Percentiles rank a stretch among this genome's conserved stretches.
Evolutionary conservation across 148 eudicot species (phyloP).

Genomic region (Pharnaceum exiguum): DNA sequence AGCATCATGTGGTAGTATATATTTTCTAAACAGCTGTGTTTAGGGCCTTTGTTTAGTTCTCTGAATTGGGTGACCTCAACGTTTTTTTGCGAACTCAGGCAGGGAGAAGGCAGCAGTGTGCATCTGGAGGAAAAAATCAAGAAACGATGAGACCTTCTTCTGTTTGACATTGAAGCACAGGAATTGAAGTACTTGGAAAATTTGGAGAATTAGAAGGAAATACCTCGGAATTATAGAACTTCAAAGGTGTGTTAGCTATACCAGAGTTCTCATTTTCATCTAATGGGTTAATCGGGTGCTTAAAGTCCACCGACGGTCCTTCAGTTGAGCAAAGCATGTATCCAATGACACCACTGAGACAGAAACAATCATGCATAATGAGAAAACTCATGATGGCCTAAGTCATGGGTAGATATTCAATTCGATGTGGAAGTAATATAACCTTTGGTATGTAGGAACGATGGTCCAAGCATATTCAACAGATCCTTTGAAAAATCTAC

Average conservation of each 20-base stretch:
- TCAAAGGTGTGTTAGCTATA: slow-evolving; percentile 24
- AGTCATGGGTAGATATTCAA: too few relatives aligned
- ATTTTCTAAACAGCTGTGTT: too few relatives aligned
- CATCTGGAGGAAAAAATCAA: slow-evolving; percentile 2
- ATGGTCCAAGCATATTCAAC: slow-evolving; percentile 35
- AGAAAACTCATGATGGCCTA: too few relatives aligned
- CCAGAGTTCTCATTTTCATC: slow-evolving; percentile 17
- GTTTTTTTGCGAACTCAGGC: slow-evolving; percentile 3
- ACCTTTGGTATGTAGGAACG: slow-evolving; percentile 32
- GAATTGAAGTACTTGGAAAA: too few relatives aligned
- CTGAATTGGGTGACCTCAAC: not conserved
- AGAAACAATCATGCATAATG: not conserved
- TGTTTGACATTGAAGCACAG: too few relatives aligned
- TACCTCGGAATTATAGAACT: slow-evolving; percentile 33
- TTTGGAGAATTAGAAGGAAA: too few relatives aligned
- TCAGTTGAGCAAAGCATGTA: slow-evolving; percentile 42
- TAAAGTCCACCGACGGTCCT: slow-evolving; percentile 34
- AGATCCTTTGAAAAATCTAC: slow-evolving; percentile 30
- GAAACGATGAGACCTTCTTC: too few relatives aligned
- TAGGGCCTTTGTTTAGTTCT: not conserved
- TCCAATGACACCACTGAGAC: slow-evolving; percentile 32
- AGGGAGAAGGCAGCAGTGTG: slow-evolving; percentile 9
- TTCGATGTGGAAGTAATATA: not conserved
- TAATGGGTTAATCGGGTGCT: slow-evolving; percentile 31
- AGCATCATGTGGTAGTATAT: too few relatives aligned